phyloP scores from a whole-genome alignment of 768 basidiomycete species.

The Naganishia vaughanmartiniae region DNA sequence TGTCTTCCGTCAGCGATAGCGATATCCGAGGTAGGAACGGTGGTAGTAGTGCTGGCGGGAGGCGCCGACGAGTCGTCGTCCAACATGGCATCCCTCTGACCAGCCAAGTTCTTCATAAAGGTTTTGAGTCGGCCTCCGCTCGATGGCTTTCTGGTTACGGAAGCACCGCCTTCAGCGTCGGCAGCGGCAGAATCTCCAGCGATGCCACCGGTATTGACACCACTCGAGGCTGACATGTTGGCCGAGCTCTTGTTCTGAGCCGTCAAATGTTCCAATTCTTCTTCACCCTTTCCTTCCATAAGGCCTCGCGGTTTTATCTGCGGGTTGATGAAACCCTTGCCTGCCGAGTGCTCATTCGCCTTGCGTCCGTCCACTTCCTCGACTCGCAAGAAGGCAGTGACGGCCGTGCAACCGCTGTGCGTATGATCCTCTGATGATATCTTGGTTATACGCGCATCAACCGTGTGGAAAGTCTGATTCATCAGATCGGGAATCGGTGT shows the following conservation, averaged over 20 bases:
- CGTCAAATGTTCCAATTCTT: conserved; percentile 43
- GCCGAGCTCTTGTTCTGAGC: conserved; percentile 24
- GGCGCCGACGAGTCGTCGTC: conserved; percentile 4
- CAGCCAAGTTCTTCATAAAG: conserved; percentile 48
- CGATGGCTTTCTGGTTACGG: conserved; percentile 35
- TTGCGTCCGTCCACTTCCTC: conserved; percentile 70
- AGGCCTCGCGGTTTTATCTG: conserved; percentile 41
- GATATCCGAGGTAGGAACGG: conserved; percentile 16
- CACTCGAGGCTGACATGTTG: conserved; percentile 29
- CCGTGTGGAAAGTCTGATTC: conserved; percentile 89
- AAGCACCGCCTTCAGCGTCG: conserved; percentile 33
- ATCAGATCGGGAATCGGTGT: conserved; percentile 77
- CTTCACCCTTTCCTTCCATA: conserved; percentile 49
- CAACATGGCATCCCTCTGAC: conserved; percentile 8
- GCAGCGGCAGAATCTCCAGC: conserved; percentile 34
- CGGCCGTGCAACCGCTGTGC: conserved; percentile 94
- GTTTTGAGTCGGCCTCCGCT: conserved; percentile 42
- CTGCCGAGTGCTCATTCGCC: neutral
- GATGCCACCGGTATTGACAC: conserved; percentile 32
- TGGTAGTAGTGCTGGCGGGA: neutral
- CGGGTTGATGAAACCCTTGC: conserved; percentile 46
- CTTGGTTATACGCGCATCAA: conserved; percentile 76
- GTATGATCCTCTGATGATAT: conserved; percentile 88
- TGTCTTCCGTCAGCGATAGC: conserved; percentile 55
- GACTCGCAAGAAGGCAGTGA: conserved; percentile 87